Percentiles rank a stretch among this genome's conserved stretches.
Evolutionary conservation across 2,329 filamentous ascomycete genomes (phyloP).

Genomic region (Arthrobotrys iridis): DNA sequence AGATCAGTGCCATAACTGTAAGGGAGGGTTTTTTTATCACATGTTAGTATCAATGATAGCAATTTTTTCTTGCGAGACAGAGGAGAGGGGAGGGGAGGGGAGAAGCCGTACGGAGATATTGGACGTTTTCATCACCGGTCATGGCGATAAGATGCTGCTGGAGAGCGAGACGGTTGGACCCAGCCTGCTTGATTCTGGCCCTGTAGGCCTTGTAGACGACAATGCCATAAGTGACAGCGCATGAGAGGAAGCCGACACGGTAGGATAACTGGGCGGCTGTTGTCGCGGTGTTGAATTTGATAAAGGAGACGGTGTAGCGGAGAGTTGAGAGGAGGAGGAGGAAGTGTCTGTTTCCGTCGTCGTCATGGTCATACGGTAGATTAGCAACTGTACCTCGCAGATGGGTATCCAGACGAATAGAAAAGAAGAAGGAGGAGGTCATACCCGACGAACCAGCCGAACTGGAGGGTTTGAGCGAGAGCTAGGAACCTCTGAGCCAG

Average conservation of each 20-base stretch:
- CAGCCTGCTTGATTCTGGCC: conserved; percentile 73
- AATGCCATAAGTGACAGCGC: conserved; percentile 92
- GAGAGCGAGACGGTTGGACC: conserved; percentile 66
- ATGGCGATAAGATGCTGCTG: conserved; percentile 73
- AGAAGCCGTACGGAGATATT: conserved; percentile 84
- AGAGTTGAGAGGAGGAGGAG: conserved; percentile 82
- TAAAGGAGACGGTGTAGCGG: conserved; percentile 84
- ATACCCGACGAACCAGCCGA: conserved; percentile 84
- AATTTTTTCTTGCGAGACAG: neutral
- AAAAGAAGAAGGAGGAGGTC: conserved; percentile 61
- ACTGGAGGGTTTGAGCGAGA: conserved; percentile 91
- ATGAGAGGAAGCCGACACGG: conserved; percentile 87
- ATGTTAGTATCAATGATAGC: conserved; percentile 25
- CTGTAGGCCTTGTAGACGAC: conserved; percentile 98
- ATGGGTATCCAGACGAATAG: conserved; percentile 46
- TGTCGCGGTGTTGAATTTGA: conserved; percentile 87
- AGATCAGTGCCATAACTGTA: conserved; percentile 91
- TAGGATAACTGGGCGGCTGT: conserved; percentile 83
- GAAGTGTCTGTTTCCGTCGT: conserved; percentile 73
- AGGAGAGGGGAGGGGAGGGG: neutral
- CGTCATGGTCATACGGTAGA: neutral
- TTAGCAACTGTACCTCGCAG: no score
- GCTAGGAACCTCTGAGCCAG: conserved; percentile 77
- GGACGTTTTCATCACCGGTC: conserved; percentile 91
- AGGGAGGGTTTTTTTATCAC: conserved; percentile 50